Base-by-base conservation (phyloP, 2,329 filamentous ascomycete species). In the Scedosporium boydii region DNA sequence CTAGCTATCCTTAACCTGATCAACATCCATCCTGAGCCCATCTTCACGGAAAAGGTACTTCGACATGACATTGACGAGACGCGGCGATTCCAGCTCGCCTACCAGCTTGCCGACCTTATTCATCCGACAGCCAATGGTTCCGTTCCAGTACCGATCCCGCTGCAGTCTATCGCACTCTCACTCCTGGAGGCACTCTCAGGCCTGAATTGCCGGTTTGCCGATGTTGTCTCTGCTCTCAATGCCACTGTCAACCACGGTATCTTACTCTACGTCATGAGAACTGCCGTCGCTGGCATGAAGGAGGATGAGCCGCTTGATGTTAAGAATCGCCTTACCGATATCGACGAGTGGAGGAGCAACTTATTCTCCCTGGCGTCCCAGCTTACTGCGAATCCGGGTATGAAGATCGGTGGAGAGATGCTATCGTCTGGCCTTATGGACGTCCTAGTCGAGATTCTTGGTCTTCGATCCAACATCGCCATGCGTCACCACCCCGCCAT, bases 181-280 rank as follows among this genome's bases (percentile, higher is more conserved):
- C 83, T 93, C 0, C 80, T 99, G 59, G 92, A 97, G 71, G 90
- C 91, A n/a, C 81, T 99, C 63, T 86, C 90, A 6, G 89, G 86
- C 70, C 91, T 91, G 71, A 88, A 89, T 68, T 78, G 82, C 63
- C 93, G 91, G 70, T 84, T 88, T 34, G 79, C 86, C 41, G 95
- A 99, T 72, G 88, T 99, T 26, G 87, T 92, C 66, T 87, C 91
- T 51, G 92, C 95, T n/a, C 79, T 99, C 51, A 96, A 92, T 69
- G 91, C 96, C 61, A 96, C 93, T 68, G 93, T 98, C 44, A 98
- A 96, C 69, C 96, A 99, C 69, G 96, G 95, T 14, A 89, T 98
- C 34, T 81, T 99, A 55, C 88, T 98, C 67, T 98, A 97, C 70
- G 84, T 97, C 67, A 88, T 96, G 59, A 86, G 93, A 62, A 97